Percentiles rank a stretch among this genome's conserved stretches.
These are phyloP conservation scores for Hymenoscyphus scutula DNA, from an alignment of 2,329 filamentous ascomycete species.

Conservation along the genomic window DNA sequence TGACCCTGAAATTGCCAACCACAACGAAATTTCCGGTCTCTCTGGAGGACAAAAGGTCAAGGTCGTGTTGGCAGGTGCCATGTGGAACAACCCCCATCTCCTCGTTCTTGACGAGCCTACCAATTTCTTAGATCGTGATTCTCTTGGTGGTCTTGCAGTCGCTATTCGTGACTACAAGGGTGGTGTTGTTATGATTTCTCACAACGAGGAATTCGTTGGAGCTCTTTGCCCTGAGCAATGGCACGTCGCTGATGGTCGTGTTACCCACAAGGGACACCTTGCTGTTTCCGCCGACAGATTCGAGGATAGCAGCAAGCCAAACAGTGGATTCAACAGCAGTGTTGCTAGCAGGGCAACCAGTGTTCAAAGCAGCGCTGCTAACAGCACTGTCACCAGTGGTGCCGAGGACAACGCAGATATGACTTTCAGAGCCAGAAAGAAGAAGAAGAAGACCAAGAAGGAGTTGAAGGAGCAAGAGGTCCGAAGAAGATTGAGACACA, in stretches of 20 bases:
- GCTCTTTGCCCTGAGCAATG: conserved; percentile 95
- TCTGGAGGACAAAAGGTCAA: conserved; percentile 99
- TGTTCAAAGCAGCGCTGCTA: conserved; percentile 53
- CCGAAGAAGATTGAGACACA: conserved; percentile 80
- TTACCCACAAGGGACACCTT: conserved; percentile 77
- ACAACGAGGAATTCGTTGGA: conserved; percentile 98
- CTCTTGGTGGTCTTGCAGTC: conserved; percentile 91
- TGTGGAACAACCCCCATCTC: conserved; percentile 99
- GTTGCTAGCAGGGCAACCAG: conserved; percentile 53
- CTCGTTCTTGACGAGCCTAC: conserved; percentile 97
- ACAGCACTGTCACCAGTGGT: conserved; percentile 74
- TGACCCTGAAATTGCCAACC: conserved; percentile 96
- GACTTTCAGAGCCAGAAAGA: conserved; percentile 87
- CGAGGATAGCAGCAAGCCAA: conserved; percentile 66
- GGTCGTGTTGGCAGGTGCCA: conserved; percentile 91
- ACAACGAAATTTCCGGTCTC: conserved; percentile 95
- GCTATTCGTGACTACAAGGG: conserved; percentile 98
- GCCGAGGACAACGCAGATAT: conserved; percentile 76
- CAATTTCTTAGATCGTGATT: conserved; percentile 98
- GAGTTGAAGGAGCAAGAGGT: conserved; percentile 93
- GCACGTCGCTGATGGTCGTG: conserved; percentile 84
- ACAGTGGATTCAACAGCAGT: conserved; percentile 57
- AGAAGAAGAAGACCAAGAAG: conserved; percentile 99
- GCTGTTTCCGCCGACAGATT: conserved; percentile 78
- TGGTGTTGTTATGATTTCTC: conserved; percentile 98